phyloP scores from a whole-genome alignment of 2,329 filamentous ascomycete genomes.

The Aureobasidium sp. region DNA sequence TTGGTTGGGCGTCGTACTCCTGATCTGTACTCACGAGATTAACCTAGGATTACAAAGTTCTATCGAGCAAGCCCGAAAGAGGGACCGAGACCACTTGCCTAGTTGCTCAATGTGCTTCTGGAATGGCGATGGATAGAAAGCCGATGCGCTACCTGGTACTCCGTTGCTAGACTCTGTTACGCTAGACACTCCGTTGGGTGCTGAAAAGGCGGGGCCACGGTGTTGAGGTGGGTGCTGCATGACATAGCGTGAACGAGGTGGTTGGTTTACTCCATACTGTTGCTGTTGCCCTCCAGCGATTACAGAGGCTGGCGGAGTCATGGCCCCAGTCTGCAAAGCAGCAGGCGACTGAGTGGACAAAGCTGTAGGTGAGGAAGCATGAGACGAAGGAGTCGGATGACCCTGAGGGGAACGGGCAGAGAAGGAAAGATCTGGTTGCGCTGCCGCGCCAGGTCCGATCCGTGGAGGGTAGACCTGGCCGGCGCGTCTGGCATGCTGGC shows the following conservation, averaged over 20 bases:
- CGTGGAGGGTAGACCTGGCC: slow-evolving; percentile 33
- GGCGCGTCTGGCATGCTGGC: slow-evolving; percentile 47
- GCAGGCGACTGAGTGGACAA: slow-evolving; percentile 53
- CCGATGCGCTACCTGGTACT: slow-evolving; percentile 32
- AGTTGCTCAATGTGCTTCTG: slow-evolving; percentile 93
- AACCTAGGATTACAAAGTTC: slow-evolving; percentile 62
- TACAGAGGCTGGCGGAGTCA: slow-evolving; percentile 53
- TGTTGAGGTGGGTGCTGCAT: slow-evolving; percentile 32
- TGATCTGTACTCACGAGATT: slow-evolving; percentile 72
- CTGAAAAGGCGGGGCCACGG: slow-evolving; percentile 24
- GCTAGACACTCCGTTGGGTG: slow-evolving; percentile 32
- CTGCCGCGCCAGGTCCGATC: slow-evolving; percentile 16
- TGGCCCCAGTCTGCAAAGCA: slow-evolving; percentile 52
- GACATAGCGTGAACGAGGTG: slow-evolving; percentile 39
- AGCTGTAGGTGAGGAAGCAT: slow-evolving; percentile 60
- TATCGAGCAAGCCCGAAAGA: slow-evolving; percentile 40
- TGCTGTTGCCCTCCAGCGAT: slow-evolving; percentile 44
- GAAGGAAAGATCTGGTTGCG: slow-evolving; percentile 25
- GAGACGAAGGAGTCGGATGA: slow-evolving; percentile 76
- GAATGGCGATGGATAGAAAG: slow-evolving; percentile 79
- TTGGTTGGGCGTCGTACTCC: slow-evolving; percentile 82
- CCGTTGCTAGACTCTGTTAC: slow-evolving; percentile 27
- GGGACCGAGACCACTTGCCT: slow-evolving; percentile 64
- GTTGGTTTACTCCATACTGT: slow-evolving; percentile 36
- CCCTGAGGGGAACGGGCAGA: slow-evolving; percentile 60